Base-by-base conservation (phyloP, 164 flowering plant genomes). In the Sedum album region DNA sequence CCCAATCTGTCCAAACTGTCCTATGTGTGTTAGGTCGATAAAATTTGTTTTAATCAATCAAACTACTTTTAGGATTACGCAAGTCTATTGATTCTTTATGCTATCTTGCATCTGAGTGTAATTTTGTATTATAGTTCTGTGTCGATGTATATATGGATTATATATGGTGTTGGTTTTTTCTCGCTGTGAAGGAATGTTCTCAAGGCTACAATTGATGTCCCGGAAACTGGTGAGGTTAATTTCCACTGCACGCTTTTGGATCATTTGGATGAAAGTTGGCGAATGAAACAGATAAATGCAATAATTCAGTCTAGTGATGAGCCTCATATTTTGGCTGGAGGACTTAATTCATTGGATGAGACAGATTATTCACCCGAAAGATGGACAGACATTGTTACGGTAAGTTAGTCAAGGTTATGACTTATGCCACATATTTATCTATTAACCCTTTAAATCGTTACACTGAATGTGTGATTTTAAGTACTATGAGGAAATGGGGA, bases 341-440 rank as follows among this genome's bases (percentile, higher is more conserved):
- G 93, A 13, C 86, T 94, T 8, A 94, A 91, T 73, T 87, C 98
- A n/a, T 84, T 91, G 0, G 90, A 88, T 14, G 88, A 81, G 77
- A 78, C 91, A 8, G 99, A 94, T 80, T 94, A 94, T 76, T 91
- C 99, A 0, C 53, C 74, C 2, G 90, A 90, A 70, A 86, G 97
- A 78, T 91, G 97, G 99, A 83, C 81, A 14, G 96, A 94, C 67
- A 94, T 94, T 63, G 88, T 87, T 0, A 83, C 91, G 87, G 99
- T 89, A 73, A 31, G 36, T 62, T 23, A 62, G 11, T 6, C 28
- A 17, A 31, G 28, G 26, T 53, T 6, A 6, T 53, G 1, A 2
- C 9, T 36, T n/a, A 7, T 35, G 7, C 3, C 7, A 35, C 10
- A 18, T 31, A 18, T 15, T 1, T 44, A 11, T 11, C 20, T 15